Percentiles rank a stretch among this genome's conserved stretches.
These are phyloP conservation scores for Cystobasidiopsis lactophilus DNA, from an alignment of 768 basidiomycete species.

Conservation along the genomic window DNA sequence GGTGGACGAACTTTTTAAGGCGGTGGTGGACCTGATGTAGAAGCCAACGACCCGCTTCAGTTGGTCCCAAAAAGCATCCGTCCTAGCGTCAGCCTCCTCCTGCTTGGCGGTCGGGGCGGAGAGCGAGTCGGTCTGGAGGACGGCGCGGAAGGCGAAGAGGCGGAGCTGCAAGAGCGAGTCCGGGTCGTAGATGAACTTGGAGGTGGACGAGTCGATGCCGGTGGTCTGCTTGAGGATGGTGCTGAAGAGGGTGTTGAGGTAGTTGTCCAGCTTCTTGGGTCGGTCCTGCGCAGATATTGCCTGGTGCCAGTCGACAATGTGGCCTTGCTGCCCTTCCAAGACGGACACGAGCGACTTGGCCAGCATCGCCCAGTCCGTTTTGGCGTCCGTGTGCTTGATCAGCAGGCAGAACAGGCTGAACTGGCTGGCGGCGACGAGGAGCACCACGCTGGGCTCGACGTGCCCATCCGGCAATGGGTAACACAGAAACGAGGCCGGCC, in stretches of 20 bases:
- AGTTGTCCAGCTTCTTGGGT: background rate
- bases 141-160: background rate
- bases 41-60: background rate
- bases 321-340: background rate
- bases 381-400: background rate
- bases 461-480: background rate
- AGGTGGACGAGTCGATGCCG: background rate
- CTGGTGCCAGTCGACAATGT: background rate
- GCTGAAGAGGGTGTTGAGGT: background rate
- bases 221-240: background rate
- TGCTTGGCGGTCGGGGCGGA: background rate
- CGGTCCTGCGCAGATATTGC: background rate
- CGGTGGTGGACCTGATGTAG: background rate
- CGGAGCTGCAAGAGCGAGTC: background rate
- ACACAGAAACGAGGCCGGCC: background rate
- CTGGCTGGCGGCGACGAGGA: background rate
- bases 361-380: background rate
- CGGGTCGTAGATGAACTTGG: background rate
- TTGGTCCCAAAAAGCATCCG: constrained; percentile 1
- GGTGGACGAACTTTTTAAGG: background rate
- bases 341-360: background rate
- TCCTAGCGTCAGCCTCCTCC: background rate
- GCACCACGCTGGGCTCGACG: background rate
- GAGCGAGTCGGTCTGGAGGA: background rate
- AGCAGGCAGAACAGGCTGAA: background rate